A percentile compares a stretch with the other conserved stretches of the same genome.
Evolutionary conservation across 2,329 filamentous ascomycete genomes (phyloP).

Genomic region (Teratosphaeria zuluensis): DNA sequence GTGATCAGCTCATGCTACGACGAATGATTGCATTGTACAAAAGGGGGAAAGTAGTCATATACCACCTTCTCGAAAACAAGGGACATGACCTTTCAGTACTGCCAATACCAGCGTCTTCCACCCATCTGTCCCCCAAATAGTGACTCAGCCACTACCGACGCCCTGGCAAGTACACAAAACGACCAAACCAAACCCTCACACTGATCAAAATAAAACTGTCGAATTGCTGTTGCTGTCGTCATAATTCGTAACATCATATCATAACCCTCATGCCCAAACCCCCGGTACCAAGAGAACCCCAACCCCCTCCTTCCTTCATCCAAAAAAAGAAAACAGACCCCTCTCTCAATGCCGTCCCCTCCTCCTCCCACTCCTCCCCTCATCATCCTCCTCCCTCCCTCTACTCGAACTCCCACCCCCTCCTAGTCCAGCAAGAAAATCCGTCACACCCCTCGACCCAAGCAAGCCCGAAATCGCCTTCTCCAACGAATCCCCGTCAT

Average conservation of each 20-base stretch:
- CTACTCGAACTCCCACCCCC: background rate
- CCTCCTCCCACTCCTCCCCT: slow-evolving; percentile 3
- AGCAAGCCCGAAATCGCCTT: slow-evolving; percentile 2
- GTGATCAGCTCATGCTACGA: background rate
- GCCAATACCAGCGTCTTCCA: too few species aligned
- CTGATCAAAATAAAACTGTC: background rate
- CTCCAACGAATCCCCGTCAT: slow-evolving; percentile 16
- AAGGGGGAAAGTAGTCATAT: too few species aligned
- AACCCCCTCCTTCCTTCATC: background rate
- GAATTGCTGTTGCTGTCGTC: background rate
- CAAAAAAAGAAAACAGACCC: background rate
- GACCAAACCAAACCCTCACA: background rate
- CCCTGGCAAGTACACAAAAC: background rate
- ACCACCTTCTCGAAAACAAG: background rate
- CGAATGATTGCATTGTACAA: background rate
- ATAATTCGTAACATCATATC: background rate
- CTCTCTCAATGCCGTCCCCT: slow-evolving; percentile 2
- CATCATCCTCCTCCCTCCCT: background rate
- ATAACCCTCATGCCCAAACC: background rate
- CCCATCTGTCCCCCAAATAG: too few species aligned
- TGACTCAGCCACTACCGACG: too few species aligned
- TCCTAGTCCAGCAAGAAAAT: slow-evolving; percentile 2
- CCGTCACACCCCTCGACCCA: slow-evolving; percentile 2
- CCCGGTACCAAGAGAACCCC: background rate
- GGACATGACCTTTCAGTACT: too few species aligned